Evolutionary conservation across 2,329 filamentous ascomycete genomes (phyloP).

Genomic region (Cordyceps cicadae): DNA sequence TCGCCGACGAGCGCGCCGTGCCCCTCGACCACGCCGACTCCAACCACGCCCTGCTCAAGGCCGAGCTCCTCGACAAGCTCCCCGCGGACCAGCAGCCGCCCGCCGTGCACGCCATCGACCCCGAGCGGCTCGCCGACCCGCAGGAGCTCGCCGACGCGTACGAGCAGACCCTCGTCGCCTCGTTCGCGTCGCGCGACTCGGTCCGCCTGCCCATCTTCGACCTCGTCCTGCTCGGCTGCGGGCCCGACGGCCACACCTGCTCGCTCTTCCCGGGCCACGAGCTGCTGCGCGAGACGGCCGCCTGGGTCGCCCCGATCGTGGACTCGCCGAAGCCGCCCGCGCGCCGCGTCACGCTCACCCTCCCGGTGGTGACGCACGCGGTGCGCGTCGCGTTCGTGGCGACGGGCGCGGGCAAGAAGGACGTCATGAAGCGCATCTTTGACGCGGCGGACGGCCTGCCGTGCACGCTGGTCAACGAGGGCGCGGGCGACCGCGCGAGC

Average conservation of each 20-base stretch:
- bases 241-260: conserved; percentile 95
- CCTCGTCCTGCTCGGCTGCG: conserved; percentile 84
- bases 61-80: conserved; percentile 82
- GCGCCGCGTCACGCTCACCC: conserved; percentile 80
- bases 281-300: conserved; percentile 68
- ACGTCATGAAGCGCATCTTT: conserved; percentile 87
- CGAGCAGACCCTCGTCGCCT: conserved; percentile 75
- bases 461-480: conserved; percentile 79
- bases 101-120: conserved; percentile 72
- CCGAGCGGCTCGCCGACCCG: conserved; percentile 56
- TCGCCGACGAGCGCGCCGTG: conserved; percentile 93
- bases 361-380: conserved; percentile 84
- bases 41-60: conserved; percentile 84
- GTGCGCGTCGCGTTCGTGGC: conserved; percentile 85
- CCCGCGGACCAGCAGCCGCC: conserved; percentile 58
- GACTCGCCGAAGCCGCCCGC: conserved; percentile 94
- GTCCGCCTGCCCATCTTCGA: conserved; percentile 95
- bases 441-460: conserved; percentile 70
- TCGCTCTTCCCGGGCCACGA: conserved; percentile 87
- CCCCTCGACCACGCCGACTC: conserved; percentile 87
- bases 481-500: conserved; percentile 74
- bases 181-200: conserved; percentile 86
- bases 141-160: conserved; percentile 93
- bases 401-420: conserved; percentile 82
- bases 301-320: conserved; percentile 87